Evolutionary conservation across 805 yeast genomes (phyloP).

Genomic region (Hanseniaspora pseudoguilliermondii): DNA sequence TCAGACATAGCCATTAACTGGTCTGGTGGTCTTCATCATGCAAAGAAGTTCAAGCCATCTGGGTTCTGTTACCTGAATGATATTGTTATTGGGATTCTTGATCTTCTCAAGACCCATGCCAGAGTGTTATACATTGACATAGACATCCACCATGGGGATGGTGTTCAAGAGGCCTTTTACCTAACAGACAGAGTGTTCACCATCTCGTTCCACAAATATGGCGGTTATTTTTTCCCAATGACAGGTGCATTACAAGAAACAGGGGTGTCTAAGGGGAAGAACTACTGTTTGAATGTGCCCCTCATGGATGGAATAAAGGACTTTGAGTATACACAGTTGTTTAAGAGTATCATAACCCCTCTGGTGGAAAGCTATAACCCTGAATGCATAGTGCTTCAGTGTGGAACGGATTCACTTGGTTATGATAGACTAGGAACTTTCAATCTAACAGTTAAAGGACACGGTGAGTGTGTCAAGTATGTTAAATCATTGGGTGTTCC

Average conservation of each 20-base stretch:
- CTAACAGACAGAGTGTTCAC: constrained; percentile 88
- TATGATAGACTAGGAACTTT: constrained; percentile 95
- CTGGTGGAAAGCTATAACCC: constrained; percentile 81
- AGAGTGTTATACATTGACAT: constrained; percentile 80
- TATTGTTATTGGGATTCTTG: constrained; percentile 72
- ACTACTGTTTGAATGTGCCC: constrained; percentile 77
- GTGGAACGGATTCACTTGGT: constrained; percentile 95
- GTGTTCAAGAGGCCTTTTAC: constrained; percentile 88
- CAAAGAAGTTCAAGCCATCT: constrained; percentile 77
- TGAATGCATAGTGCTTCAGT: constrained; percentile 88
- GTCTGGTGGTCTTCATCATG: constrained; percentile 91
- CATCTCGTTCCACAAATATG: constrained; percentile 80
- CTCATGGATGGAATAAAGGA: constrained; percentile 90
- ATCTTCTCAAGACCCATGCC: constrained; percentile 68
- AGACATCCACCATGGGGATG: constrained; percentile 90
- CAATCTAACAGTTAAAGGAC: constrained; percentile 84
- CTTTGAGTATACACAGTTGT: constrained; percentile 34
- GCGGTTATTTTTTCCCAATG: constrained; percentile 77
- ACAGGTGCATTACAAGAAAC: constrained; percentile 77
- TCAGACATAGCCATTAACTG: constrained; percentile 87
- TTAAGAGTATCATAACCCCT: constrained; percentile 77
- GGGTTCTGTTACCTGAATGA: constrained; percentile 89
- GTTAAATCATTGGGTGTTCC: constrained; percentile 81
- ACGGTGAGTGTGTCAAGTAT: constrained; percentile 88
- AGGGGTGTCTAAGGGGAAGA: constrained; percentile 75